Percentiles rank a stretch among this genome's conserved stretches.
Evolutionary conservation across 345 rosid genomes (phyloP).

Genomic region (Hevea brasiliensis): DNA sequence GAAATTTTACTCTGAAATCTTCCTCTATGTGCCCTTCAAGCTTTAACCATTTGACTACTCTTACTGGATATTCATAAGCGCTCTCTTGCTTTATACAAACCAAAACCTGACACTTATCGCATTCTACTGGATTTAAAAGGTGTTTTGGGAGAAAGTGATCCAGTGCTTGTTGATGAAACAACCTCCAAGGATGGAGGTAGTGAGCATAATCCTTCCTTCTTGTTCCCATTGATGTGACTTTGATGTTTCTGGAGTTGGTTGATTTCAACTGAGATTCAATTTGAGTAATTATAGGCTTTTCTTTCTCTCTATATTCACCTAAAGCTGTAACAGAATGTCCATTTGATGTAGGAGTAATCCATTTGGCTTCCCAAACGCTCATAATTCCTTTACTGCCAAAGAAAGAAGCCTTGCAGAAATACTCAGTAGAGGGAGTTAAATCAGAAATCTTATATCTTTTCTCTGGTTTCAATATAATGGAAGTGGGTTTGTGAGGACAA

Average conservation of each 20-base stretch:
- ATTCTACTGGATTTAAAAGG: slow-evolving; percentile 37
- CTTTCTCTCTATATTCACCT: slow-evolving; percentile 6
- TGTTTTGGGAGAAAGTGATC: slow-evolving; percentile 42
- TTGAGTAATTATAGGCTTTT: slow-evolving; percentile 3
- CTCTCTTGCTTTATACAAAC: slow-evolving; percentile 44
- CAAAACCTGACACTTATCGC: slow-evolving; percentile 16
- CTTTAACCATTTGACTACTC: slow-evolving; percentile 54
- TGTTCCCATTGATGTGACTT: slow-evolving; percentile 20
- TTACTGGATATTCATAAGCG: slow-evolving; percentile 44
- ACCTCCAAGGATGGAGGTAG: slow-evolving; percentile 12
- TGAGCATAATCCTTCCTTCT: slow-evolving; percentile 10
- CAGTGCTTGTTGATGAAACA: slow-evolving; percentile 16
- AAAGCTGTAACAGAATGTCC: slow-evolving; percentile 4
- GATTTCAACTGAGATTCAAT: slow-evolving; percentile 32
- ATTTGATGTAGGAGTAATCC: slow-evolving; percentile 35
- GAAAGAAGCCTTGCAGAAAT: slow-evolving; percentile 39
- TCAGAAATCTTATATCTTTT: slow-evolving; percentile 33
- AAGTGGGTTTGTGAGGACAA: slow-evolving; percentile 42
- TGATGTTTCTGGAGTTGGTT: slow-evolving; percentile 20
- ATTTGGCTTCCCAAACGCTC: slow-evolving; percentile 48
- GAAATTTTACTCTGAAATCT: slow-evolving; percentile 56
- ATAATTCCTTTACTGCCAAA: slow-evolving; percentile 28
- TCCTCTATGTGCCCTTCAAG: slow-evolving; percentile 43
- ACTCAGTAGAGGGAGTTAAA: slow-evolving; percentile 42
- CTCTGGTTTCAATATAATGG: slow-evolving; percentile 37